A percentile compares a stretch with the other conserved stretches of the same genome.
Evolutionary conservation across 345 rosid genomes (phyloP).

Genomic region (Corchorus capsularis): DNA sequence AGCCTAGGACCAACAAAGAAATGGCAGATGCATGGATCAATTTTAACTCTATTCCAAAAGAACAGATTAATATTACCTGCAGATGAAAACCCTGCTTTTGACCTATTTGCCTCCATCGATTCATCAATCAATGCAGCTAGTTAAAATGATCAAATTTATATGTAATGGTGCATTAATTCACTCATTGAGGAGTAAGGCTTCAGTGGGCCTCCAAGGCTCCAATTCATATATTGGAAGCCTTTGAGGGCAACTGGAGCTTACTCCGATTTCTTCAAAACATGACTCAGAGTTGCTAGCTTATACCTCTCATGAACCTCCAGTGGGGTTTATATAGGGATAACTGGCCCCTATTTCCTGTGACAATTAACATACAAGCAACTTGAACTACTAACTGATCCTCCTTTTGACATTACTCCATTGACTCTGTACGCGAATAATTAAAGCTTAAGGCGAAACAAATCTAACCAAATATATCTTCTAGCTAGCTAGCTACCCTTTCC

Average conservation of each 20-base stretch:
- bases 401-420: background rate
- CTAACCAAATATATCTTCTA: background rate
- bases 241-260: slow-evolving; percentile 33
- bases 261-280: slow-evolving; percentile 10
- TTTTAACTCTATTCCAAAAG: background rate
- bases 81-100: background rate
- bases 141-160: background rate
- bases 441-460: background rate
- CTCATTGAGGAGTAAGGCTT: slow-evolving; percentile 17
- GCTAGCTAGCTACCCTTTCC: slow-evolving; percentile 12
- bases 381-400: background rate
- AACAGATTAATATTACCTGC: background rate
- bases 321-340: slow-evolving; percentile 18
- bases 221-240: slow-evolving; percentile 35
- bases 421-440: background rate
- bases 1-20: background rate
- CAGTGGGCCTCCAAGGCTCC: slow-evolving; percentile 22
- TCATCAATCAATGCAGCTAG: background rate
- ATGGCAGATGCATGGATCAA: no score
- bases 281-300: background rate
- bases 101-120: background rate
- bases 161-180: background rate
- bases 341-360: background rate
- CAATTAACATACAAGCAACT: background rate
- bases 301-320: background rate